These are phyloP conservation scores for Fusarium torreyae DNA, from an alignment of 2,329 filamentous ascomycete genomes.

Conservation along the genomic window DNA sequence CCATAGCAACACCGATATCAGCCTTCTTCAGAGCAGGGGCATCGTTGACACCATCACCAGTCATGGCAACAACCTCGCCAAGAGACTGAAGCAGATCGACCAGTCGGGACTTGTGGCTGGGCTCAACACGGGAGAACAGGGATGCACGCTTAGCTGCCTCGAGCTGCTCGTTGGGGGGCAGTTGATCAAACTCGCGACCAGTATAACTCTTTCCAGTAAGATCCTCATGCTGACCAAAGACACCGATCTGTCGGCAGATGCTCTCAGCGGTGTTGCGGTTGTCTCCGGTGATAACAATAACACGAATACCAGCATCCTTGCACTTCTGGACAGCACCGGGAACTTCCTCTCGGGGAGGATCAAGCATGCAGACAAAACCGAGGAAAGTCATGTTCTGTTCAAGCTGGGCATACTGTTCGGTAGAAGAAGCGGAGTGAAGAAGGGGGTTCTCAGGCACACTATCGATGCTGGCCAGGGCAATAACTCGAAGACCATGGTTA, in stretches of 20 bases:
- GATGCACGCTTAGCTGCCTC: slow-evolving; percentile 88
- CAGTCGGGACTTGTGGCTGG: slow-evolving; percentile 95
- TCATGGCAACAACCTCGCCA: slow-evolving; percentile 98
- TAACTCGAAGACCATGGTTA: slow-evolving; percentile 92
- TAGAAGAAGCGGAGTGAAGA: slow-evolving; percentile 82
- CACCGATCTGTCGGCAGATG: slow-evolving; percentile 96
- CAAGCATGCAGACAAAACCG: slow-evolving; percentile 95
- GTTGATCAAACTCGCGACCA: slow-evolving; percentile 91
- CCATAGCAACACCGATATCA: slow-evolving; percentile 99
- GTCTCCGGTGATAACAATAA: slow-evolving; percentile 98
- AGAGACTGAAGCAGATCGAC: slow-evolving; percentile 95
- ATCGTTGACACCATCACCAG: slow-evolving; percentile 98
- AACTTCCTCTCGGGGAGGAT: slow-evolving; percentile 95
- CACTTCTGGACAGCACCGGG: slow-evolving; percentile 88
- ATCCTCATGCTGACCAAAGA: slow-evolving; percentile 87
- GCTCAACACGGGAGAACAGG: slow-evolving; percentile 96
- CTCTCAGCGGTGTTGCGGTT: slow-evolving; percentile 98
- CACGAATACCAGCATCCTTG: slow-evolving; percentile 92
- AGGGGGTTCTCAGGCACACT: slow-evolving; percentile 80
- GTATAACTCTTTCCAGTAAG: slow-evolving; percentile 94
- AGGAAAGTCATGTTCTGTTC: slow-evolving; percentile 96
- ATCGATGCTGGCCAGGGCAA: slow-evolving; percentile 89
- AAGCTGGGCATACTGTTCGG: slow-evolving; percentile 85
- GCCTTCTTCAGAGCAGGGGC: slow-evolving; percentile 98
- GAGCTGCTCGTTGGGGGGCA: slow-evolving; percentile 84